These are phyloP conservation scores for Lepiota venenata DNA, from an alignment of 768 basidiomycete species.

Conservation along the genomic window DNA sequence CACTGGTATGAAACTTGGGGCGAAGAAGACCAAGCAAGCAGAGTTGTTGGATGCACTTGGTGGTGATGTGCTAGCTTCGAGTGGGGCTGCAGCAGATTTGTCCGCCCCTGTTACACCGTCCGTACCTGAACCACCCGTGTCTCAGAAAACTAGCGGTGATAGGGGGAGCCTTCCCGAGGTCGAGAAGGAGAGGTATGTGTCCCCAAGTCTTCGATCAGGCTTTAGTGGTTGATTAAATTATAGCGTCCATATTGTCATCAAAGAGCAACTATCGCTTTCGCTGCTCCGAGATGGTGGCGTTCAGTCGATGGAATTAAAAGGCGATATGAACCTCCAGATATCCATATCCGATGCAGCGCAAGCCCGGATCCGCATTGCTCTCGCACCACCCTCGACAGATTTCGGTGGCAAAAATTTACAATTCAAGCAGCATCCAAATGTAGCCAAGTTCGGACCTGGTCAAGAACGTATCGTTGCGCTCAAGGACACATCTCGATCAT, in stretches of 20 bases:
- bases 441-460: slow-evolving; percentile 78
- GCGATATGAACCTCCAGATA: slow-evolving; percentile 91
- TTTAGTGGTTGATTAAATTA: neutral
- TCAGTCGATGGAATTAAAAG: slow-evolving; percentile 87
- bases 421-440: slow-evolving; percentile 97
- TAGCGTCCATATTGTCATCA: slow-evolving; percentile 85
- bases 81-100: slow-evolving; percentile 36
- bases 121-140: slow-evolving; percentile 37
- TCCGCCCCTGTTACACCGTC: slow-evolving; percentile 48
- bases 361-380: slow-evolving; percentile 68
- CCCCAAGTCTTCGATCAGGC: neutral
- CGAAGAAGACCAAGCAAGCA: slow-evolving; percentile 87
- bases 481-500: slow-evolving; percentile 78
- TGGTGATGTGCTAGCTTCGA: slow-evolving; percentile 61
- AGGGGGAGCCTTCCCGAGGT: slow-evolving; percentile 74
- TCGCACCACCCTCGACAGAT: slow-evolving; percentile 53
- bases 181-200: slow-evolving; percentile 64
- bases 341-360: slow-evolving; percentile 68
- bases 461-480: slow-evolving; percentile 68
- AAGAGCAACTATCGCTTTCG: slow-evolving; percentile 77
- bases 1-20: slow-evolving; percentile 94
- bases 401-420: slow-evolving; percentile 69
- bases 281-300: slow-evolving; percentile 90
- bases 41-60: slow-evolving; percentile 88
- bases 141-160: slow-evolving; percentile 40